Evolutionary conservation across 2,329 filamentous ascomycete genomes (phyloP), one percentile per base, ranked within the genome.

Genomic region (Aspergillus ochraceus): DNA sequence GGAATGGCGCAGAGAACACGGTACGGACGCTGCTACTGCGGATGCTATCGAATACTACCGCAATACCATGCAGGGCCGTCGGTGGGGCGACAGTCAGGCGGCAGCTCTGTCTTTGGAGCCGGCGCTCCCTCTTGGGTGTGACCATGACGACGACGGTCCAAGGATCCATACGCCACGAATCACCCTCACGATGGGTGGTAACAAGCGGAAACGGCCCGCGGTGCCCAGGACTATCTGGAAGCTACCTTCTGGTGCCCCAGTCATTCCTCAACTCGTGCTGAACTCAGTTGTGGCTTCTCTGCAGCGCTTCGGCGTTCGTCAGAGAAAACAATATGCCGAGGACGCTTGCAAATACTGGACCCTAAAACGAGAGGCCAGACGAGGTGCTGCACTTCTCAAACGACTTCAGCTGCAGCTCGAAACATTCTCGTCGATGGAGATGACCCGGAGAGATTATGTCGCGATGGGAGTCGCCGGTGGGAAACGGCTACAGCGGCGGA

Each of bases 291-390:
- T 97, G 67, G 86, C 86, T 49, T 91, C 93, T 0, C 83, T 99
- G 36, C 86, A 89, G 63, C 88, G 91, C 52, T 98, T 98, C 73
- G 86, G 86, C n/a, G 83, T 91, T 39, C 87, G 90, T 30, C 96
- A 95, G 72, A 87, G 92, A 55, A 97, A 96, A 72, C 93, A 97
- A 61, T 99, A 92, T 74, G 88, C 96, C 2, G 89, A 92, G 59
- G 94, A 97, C 75, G 91, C 91, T 2, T 98, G 94, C 79, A 92
- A 92, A 68, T 99, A 98, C 77, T 99, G 95, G 95, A 98, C 95
- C 0, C 77, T 99, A 64, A 99, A 99, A 79, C 87, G 95, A 58
- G 95, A 99, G 75, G 91, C 94, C 62, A 88, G 95, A 36, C 86
- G 95, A 60, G 95, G 95, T 51, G 95, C 95, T 30, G 92, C 95